Evolutionary conservation across 2,329 filamentous ascomycete genomes (phyloP), one percentile per base, ranked within the genome.

Genomic region (Metarhizium anisopliae): DNA sequence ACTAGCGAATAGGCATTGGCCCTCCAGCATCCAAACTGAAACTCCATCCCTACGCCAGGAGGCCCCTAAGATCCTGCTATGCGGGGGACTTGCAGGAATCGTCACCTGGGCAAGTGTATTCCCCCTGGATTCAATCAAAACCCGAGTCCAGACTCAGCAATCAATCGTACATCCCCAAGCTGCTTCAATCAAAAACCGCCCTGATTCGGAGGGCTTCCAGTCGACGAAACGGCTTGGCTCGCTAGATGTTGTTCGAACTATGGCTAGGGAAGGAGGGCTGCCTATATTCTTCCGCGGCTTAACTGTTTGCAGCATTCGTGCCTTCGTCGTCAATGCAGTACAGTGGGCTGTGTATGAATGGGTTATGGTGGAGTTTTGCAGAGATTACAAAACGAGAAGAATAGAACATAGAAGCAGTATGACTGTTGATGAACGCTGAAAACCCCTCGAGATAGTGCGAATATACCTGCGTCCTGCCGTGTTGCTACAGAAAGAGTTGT

Each of bases 251-350:
- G 82, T 88, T 0, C 81, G 72, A 60, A 74, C 82, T 45, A 82
- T 85, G 0, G 95, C 93, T 66, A 76, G 72, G 56, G 74, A 78
- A 47, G 84, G 82, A 35, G 87, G 89, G 0, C 40, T 77, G 8
- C 68, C 72, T 36, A 77, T 83, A 1, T 91, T 92, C 71, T 91
- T 89, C 67, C 77, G 84, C 35, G 89, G 89, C 0, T 70, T 97
- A 47, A 83, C 84, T 0, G 78, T 96, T 36, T 97, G 93, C 70
- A 95, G 89, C 69, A 72, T 88, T 8, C 78, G 93, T 62, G 93
- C 93, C 0, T 96, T 97, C 68, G 75, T 95, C 53, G 93, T 96
- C 43, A 96, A 96, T 74, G 92, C 93, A 2, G 87, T 90, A n/a
- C 79, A 91, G 74, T 97, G 92, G 92, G 87, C 87, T 29, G 83